Base-by-base conservation (phyloP, 2,329 filamentous ascomycete genomes). In the Ophiostoma himal-ulmi region DNA sequence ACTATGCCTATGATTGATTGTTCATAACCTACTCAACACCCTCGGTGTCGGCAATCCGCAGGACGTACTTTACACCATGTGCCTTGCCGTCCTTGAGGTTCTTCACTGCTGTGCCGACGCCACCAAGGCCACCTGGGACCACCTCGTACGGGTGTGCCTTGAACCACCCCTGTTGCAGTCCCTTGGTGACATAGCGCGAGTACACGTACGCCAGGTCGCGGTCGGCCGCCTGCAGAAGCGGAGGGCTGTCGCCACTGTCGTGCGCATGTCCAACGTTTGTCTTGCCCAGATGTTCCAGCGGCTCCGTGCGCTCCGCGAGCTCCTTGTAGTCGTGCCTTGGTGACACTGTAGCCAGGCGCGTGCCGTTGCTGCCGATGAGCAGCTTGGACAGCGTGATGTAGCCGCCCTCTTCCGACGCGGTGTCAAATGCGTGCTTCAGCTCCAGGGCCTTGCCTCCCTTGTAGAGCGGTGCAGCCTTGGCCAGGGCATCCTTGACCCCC, bases 51-150 rank as follows among this genome's bases (percentile, higher is more conserved):
- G n/a, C 68, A 36, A 75, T 73, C 3, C 74, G 79, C 74, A 86
- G 85, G 0, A 89, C 82, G 78, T 88, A 89, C 78, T 89, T 90
- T 0, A 84, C 80, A 2, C 83, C 87, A 75, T 83, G 86, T 14
- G 85, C 87, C 77, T 85, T 87, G 0, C 88, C 88, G 37, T 81
- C 82, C 76, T 83, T 85, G 75, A 91, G 76, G 73, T 86, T 83
- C 73, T 77, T 77, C 77, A 91, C 75, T 0, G 80, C 88, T 44
- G 75, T 78, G 75, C 88, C 78, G 1, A 89, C 77, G 0, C 87
- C 86, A 4, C 76, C 80, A 68, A 90, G 74, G 0, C 87, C 87
- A 2, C 86, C 85, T 0, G 81, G 78, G 0, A 87, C 77, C 14
- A 88, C 79, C 76, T 87, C 83, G 64, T 80, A 77, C 60, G 83